Evolutionary conservation across 208 protist genomes (phyloP).

Genomic region (Novymonas esmeraldas): DNA sequence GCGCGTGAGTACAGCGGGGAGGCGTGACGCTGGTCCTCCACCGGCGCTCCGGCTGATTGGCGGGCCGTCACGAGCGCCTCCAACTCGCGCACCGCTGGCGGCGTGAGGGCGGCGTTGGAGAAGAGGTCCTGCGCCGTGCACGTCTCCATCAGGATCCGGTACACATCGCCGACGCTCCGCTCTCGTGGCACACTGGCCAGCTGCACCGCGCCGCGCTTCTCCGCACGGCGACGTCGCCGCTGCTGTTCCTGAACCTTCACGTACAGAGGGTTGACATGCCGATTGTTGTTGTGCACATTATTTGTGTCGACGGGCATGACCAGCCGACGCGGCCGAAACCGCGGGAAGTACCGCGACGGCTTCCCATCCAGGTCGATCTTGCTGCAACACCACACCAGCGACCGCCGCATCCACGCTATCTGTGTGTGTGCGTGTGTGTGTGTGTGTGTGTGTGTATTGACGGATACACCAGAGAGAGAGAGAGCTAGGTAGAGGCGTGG

Average conservation of each 20-base stretch:
- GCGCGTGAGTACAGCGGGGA: constrained; percentile 37
- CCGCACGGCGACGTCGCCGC: constrained; percentile 37
- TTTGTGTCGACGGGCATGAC: constrained; percentile 88
- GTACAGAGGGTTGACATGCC: constrained; percentile 59
- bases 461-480: not conserved
- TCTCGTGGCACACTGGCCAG: constrained; percentile 71
- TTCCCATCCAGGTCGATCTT: constrained; percentile 47
- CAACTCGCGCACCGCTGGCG: constrained; percentile 17
- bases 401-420: constrained; percentile 22
- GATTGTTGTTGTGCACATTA: constrained; percentile 55
- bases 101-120: constrained; percentile 24
- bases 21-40: not conserved
- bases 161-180: constrained; percentile 84
- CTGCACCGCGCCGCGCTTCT: constrained; percentile 60
- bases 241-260: constrained; percentile 45
- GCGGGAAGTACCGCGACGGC: constrained; percentile 71
- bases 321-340: constrained; percentile 79
- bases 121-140: constrained; percentile 43
- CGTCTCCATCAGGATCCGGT: constrained; percentile 68
- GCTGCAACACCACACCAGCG: constrained; percentile 28
- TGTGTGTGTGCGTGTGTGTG: not conserved
- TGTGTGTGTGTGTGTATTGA: not conserved
- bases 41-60: not conserved
- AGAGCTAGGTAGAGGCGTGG: not conserved
- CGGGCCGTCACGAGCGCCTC: constrained; percentile 15